A percentile compares a stretch with the other conserved stretches of the same genome.
Evolutionary conservation across 2,329 filamentous ascomycete species (phyloP).

Genomic region (Diaporthe destruens): DNA sequence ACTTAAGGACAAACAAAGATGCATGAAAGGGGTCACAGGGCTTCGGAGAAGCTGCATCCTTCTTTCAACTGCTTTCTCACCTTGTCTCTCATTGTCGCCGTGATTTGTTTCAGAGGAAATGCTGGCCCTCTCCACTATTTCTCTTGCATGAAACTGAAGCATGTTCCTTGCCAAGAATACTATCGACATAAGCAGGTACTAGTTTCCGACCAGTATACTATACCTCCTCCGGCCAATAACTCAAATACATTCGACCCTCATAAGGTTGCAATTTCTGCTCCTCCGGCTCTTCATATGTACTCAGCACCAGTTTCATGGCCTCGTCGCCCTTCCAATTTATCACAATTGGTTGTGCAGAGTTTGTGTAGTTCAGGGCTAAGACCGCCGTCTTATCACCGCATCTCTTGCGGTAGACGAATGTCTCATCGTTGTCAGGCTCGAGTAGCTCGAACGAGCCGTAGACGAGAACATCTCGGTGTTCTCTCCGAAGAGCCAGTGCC

Average conservation of each 20-base stretch:
- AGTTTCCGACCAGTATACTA: not conserved
- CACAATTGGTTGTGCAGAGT: not conserved
- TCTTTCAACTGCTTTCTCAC: not conserved
- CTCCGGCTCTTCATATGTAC: not conserved
- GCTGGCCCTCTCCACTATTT: not conserved
- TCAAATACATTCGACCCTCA: constrained; percentile 13
- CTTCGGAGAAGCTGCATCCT: not conserved
- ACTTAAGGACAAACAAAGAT: not conserved
- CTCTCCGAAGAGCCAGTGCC: constrained; percentile 64
- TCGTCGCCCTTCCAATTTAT: not conserved
- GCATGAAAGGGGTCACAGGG: not conserved
- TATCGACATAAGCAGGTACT: not conserved
- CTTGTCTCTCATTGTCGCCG: not conserved
- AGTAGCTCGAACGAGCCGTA: constrained; percentile 71
- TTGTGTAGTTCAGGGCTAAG: constrained; percentile 7
- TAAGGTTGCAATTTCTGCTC: not conserved
- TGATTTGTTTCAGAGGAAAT: not conserved
- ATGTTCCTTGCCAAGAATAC: not conserved
- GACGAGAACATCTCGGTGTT: constrained; percentile 70
- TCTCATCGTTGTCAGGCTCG: constrained; percentile 61
- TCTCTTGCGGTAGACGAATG: constrained; percentile 68
- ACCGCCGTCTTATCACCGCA: not conserved
- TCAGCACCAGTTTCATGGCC: not conserved
- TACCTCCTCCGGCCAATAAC: not conserved
- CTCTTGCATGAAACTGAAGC: too few species aligned